Evolutionary conservation across 768 basidiomycete species (phyloP).

Genomic region (Leucocoprinus leucothites): DNA sequence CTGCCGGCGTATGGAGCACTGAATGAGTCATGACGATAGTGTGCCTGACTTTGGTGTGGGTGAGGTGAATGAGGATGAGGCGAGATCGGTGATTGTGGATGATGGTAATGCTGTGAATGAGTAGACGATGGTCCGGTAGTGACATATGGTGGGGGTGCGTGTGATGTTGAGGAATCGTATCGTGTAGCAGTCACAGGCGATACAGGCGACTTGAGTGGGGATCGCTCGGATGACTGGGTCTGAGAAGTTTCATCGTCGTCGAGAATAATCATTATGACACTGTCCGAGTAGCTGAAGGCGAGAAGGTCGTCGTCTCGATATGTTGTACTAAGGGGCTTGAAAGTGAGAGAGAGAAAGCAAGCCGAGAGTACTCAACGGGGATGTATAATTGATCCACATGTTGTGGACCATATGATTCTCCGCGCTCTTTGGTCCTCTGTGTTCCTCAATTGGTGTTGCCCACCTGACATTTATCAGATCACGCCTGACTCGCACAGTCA

Average conservation of each 20-base stretch:
- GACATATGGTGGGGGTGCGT: no score
- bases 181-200: background rate
- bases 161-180: background rate
- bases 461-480: no score
- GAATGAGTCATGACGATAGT: background rate
- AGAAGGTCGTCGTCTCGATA: no score
- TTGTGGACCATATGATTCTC: no score
- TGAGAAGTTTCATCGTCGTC: slow-evolving; percentile 4
- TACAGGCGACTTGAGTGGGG: slow-evolving; percentile 19
- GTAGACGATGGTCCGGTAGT: background rate
- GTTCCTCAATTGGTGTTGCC: no score
- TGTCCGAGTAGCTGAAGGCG: background rate
- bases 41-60: background rate
- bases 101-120: background rate
- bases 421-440: no score
- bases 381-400: no score
- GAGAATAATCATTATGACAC: slow-evolving; percentile 12
- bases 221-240: slow-evolving; percentile 17
- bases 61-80: no score
- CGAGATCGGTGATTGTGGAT: background rate
- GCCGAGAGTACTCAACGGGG: no score
- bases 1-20: background rate
- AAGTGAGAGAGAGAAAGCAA: background rate
- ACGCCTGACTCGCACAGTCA: no score
- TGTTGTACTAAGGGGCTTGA: background rate